phyloP scores from a whole-genome alignment of 2,329 filamentous ascomycete species.

The Acephala macrosclerotiorum region DNA sequence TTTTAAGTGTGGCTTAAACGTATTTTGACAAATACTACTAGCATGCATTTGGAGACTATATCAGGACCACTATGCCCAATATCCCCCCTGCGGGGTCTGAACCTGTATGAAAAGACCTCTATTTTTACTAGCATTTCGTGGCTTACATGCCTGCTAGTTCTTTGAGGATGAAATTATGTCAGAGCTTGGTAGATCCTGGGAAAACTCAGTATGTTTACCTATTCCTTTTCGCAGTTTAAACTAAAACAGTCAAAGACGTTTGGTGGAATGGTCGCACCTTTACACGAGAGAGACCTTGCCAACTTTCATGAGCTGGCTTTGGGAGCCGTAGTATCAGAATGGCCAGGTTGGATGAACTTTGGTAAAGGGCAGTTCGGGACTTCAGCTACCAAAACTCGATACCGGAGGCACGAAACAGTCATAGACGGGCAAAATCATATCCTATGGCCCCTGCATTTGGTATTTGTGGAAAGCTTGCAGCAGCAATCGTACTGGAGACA shows the following conservation, averaged over 20 bases:
- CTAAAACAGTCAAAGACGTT: not conserved
- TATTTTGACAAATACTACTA: no score
- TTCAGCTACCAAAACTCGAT: not conserved
- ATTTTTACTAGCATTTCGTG: not conserved
- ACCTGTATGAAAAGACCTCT: not conserved
- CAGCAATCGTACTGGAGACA: not conserved
- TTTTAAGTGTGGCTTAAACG: no score
- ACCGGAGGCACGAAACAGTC: not conserved
- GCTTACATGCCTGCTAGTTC: not conserved
- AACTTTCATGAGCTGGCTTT: not conserved
- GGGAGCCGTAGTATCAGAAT: not conserved
- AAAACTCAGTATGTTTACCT: not conserved
- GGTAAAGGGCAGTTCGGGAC: not conserved
- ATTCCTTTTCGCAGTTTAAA: not conserved
- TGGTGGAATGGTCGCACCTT: not conserved
- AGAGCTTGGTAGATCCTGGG: not conserved
- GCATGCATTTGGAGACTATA: constrained; percentile 4
- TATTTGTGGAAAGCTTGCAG: not conserved
- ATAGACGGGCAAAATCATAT: not conserved
- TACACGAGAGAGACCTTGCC: not conserved
- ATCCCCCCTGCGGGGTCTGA: not conserved
- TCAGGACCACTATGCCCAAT: not conserved
- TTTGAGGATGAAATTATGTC: not conserved
- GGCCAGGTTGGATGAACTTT: not conserved
- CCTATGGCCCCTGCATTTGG: not conserved